A percentile compares a stretch with the other conserved stretches of the same genome.
Conservation (phyloP, 2,329 filamentous ascomycete species). For the Macrophomina tecta region DNA sequence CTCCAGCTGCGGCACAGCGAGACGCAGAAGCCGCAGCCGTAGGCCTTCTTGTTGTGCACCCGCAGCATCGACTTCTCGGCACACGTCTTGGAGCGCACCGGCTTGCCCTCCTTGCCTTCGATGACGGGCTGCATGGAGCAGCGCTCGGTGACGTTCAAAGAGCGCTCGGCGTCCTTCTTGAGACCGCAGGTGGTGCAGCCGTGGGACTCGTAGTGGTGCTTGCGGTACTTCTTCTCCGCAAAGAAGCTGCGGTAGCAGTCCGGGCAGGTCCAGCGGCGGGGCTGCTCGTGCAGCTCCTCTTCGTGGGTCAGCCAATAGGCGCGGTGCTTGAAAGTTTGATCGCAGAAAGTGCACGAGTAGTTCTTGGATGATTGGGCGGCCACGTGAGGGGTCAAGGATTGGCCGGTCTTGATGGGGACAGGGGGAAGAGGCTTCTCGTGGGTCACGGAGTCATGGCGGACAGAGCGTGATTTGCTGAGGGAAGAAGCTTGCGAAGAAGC, state of each 20-base stretch:
- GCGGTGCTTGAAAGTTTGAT: slow-evolving; percentile 71
- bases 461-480: slow-evolving; percentile 3
- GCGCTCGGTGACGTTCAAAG: slow-evolving; percentile 11
- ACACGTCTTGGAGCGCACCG: slow-evolving; percentile 19
- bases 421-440: slow-evolving; percentile 20
- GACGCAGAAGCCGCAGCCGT: slow-evolving; percentile 73
- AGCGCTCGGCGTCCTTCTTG: slow-evolving; percentile 50
- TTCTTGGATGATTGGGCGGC: slow-evolving; percentile 37
- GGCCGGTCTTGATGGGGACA: slow-evolving; percentile 13
- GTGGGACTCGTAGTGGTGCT: slow-evolving; percentile 70
- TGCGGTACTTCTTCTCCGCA: slow-evolving; percentile 71
- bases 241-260: slow-evolving; percentile 73
- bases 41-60: slow-evolving; percentile 68
- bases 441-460: slow-evolving; percentile 19
- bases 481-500: slow-evolving; percentile 7
- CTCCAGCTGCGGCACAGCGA: slow-evolving; percentile 68
- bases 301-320: slow-evolving; percentile 75
- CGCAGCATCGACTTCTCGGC: slow-evolving; percentile 25
- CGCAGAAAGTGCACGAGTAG: slow-evolving; percentile 56
- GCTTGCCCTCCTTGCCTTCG: slow-evolving; percentile 16
- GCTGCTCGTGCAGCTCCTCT: slow-evolving; percentile 72
- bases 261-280: slow-evolving; percentile 71
- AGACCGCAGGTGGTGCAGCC: slow-evolving; percentile 64
- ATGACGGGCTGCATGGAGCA: slow-evolving; percentile 15
- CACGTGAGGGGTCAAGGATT: neutral